phyloP scores from a whole-genome alignment of 2,329 filamentous ascomycete genomes.

The Epichloe bromicola region DNA sequence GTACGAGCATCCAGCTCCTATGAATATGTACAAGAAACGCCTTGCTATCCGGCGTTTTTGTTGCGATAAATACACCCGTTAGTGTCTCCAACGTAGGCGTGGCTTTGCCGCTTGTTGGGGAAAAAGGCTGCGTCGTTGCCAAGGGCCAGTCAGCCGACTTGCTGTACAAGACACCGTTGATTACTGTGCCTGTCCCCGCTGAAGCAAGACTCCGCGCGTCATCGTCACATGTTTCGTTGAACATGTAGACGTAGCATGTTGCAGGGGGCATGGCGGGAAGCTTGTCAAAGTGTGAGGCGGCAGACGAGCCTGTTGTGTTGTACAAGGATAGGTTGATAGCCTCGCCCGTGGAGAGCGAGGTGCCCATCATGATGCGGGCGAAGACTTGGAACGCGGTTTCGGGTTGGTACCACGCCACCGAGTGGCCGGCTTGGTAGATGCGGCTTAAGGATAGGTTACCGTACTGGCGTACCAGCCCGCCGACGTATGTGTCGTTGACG shows the following conservation, averaged over 20 bases:
- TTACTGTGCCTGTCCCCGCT: constrained; percentile 38
- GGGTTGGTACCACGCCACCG: constrained; percentile 48
- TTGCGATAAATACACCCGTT: constrained; percentile 24
- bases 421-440: constrained; percentile 53
- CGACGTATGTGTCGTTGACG: constrained; percentile 54
- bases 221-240: constrained; percentile 36
- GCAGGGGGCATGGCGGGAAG: constrained; percentile 32
- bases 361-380: constrained; percentile 43
- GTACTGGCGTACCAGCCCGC: constrained; percentile 61
- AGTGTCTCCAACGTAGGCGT: constrained; percentile 11
- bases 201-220: constrained; percentile 35
- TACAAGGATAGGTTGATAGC: constrained; percentile 37
- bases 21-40: background rate
- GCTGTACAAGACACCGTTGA: constrained; percentile 44
- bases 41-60: constrained; percentile 15
- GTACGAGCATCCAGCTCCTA: background rate
- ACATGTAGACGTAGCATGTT: constrained; percentile 48
- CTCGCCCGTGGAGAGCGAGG: constrained; percentile 42
- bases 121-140: constrained; percentile 13
- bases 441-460: constrained; percentile 60
- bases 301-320: constrained; percentile 45
- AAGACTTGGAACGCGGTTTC: constrained; percentile 47
- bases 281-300: constrained; percentile 33
- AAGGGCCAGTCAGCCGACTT: constrained; percentile 29
- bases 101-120: constrained; percentile 10